Evolutionary conservation across 1,284 basidiomycete genomes (phyloP), one percentile per base, ranked within the genome.

Genomic region (Ustilago loliicola): DNA sequence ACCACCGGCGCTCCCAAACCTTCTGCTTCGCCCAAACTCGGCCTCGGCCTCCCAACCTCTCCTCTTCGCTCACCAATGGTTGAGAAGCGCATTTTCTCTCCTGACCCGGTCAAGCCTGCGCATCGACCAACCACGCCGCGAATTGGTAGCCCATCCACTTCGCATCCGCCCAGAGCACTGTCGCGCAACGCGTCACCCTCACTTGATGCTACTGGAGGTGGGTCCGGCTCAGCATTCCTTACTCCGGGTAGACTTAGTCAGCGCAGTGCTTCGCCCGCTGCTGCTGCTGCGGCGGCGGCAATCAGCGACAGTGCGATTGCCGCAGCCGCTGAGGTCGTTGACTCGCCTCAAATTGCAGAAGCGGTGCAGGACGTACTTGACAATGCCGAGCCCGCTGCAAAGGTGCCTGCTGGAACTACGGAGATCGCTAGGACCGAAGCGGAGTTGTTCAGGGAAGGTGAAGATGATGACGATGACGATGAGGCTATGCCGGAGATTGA

Each of bases 401-500:
- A 15, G 15, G 19, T 29, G 9, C 25, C 27, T 6, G 27, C 13
- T 3, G 59, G 25, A 34, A 7, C 21, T 23, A 25, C 9, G 0
- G 30, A 30, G 51, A 36, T 53, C 6, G 48, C 32, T 2, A 36
- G 34, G 36, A 34, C 42, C 9, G 55, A 65, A 5, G n/a, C 62
- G 9, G 32, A 10, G 17, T 21, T 34, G 45, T n/a, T 50, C 30
- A 19, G 40, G 3, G 58, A n/a, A 7, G 47, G 58, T 0, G 64
- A 62, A 15, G 56, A 51, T 23, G 79, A 66, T 10, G 70, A 72
- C 23, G 73, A 77, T 27, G 80, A 79, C 34, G 77, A 79, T 23
- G 80, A 81, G 50, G 80, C 68, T 13, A 72, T 81, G 75, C 80
- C 80, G 0, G 61, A 59, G 42, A 77, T 81, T 29, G 72, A 81